Evolutionary conservation across 116 monocot genomes (phyloP), one percentile per base, ranked within the genome.

Genomic region (Dioscorea cayenensis): DNA sequence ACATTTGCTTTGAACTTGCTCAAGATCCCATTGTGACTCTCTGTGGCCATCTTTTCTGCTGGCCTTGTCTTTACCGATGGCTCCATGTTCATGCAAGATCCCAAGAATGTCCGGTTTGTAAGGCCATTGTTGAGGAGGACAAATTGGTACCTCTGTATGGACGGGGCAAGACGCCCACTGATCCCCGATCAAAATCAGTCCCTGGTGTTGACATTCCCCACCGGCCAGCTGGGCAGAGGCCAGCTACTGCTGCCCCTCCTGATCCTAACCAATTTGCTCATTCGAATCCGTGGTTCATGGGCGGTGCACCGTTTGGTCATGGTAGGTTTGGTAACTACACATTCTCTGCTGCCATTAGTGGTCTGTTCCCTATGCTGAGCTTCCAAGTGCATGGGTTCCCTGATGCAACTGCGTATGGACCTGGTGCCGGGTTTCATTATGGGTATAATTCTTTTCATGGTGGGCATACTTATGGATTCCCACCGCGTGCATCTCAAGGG

Each of bases 61-160:
- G 89, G 89, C 83, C 86, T 7, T 89, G 89, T 61, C 76, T 89
- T 18, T 85, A 86, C 49, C 76, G 78, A 35, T 89, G 89, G 89
- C 83, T 89, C 60, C 71, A 70, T 38, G 29, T 78, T 7, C 86
- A 89, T 29, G 66, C 83, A 48, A 78, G 78, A 49, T 86, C 89
- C 12, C 76, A 64, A 6, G 89, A 89, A 32, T 89, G 89, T 69
- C 89, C 86, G 8, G 89, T 89, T 22, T 86, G 89, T 81, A 89
- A 90, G 61, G 86, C 86, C 27, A 9, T 82, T 7, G 67, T 90
- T 2, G 79, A 82, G 50, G 86, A 84, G 67, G 86, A 90, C 14
- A 86, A 82, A 65, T 72, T 90, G 10, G 81, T 90, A 20, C 90
- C 90, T 36, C 80, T 90, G 7, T 90, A 86, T 65, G 79, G 90